phyloP scores from a whole-genome alignment of 2,329 filamentous ascomycete genomes.

The Diaporthe eres region DNA sequence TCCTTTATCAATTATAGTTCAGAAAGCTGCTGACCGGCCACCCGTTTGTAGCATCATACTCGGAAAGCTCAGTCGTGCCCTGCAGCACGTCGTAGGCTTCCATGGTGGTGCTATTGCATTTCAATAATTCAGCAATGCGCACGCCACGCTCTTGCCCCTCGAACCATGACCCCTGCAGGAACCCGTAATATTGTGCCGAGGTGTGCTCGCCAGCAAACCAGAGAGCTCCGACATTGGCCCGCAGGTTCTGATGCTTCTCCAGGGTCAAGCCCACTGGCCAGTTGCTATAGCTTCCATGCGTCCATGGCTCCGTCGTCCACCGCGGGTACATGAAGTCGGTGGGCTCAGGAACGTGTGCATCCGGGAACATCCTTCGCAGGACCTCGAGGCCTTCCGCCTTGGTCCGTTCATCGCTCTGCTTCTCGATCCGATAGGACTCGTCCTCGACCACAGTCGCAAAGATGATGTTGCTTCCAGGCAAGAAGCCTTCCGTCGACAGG shows the following conservation, averaged over 20 bases:
- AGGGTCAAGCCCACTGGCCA: slow-evolving; percentile 76
- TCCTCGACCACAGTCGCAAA: slow-evolving; percentile 74
- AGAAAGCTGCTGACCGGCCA: slow-evolving; percentile 55
- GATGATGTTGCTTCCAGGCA: slow-evolving; percentile 73
- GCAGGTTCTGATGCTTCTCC: slow-evolving; percentile 76
- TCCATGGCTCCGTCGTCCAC: slow-evolving; percentile 64
- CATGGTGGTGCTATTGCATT: slow-evolving; percentile 46
- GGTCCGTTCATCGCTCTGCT: slow-evolving; percentile 71
- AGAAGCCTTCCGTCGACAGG: slow-evolving; percentile 68
- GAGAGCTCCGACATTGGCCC: slow-evolving; percentile 72
- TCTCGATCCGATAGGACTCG: slow-evolving; percentile 71
- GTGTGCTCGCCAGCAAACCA: slow-evolving; percentile 78
- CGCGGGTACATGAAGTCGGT: slow-evolving; percentile 73
- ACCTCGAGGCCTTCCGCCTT: slow-evolving; percentile 70
- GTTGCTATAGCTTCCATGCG: slow-evolving; percentile 76
- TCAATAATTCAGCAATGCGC: slow-evolving; percentile 56
- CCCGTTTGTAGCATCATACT: slow-evolving; percentile 53
- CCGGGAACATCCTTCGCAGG: slow-evolving; percentile 73
- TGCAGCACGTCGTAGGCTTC: slow-evolving; percentile 50
- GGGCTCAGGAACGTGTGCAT: slow-evolving; percentile 69
- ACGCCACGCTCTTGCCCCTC: slow-evolving; percentile 67
- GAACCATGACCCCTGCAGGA: slow-evolving; percentile 73
- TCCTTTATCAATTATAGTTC: slow-evolving; percentile 43
- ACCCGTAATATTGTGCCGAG: slow-evolving; percentile 75
- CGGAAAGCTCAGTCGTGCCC: slow-evolving; percentile 52